Percentiles rank a stretch among this genome's conserved stretches.
phyloP scores from a whole-genome alignment of 1,284 basidiomycete genomes.

The Sphaerobolus stellatus region DNA sequence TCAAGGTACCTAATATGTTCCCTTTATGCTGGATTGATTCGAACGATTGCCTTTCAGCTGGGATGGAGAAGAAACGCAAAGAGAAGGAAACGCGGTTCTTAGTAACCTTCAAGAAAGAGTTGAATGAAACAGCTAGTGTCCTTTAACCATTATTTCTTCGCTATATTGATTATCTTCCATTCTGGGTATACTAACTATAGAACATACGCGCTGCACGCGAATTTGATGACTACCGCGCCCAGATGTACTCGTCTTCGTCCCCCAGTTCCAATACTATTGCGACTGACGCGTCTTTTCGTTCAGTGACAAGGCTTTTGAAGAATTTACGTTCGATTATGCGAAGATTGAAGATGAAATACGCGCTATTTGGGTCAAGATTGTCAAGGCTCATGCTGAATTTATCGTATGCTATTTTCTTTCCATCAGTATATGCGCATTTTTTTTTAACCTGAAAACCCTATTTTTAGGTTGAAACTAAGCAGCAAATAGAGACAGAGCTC shows the following conservation, averaged over 20 bases:
- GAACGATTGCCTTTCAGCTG: too few relatives aligned
- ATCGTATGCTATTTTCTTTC: constrained; percentile 5
- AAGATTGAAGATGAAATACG: constrained; percentile 21
- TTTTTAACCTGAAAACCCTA: not conserved
- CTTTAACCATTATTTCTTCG: not conserved
- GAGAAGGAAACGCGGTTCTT: constrained; percentile 6
- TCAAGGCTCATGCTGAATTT: constrained; percentile 15
- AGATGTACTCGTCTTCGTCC: not conserved
- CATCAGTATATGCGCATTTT: not conserved
- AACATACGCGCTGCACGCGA: constrained; percentile 1
- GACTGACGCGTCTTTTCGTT: not conserved
- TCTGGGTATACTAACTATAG: not conserved
- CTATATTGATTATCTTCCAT: not conserved
- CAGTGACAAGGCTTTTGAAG: constrained; percentile 18
- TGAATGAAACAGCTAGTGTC: constrained; percentile 3
- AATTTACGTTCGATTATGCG: constrained; percentile 19
- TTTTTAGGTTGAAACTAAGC: not conserved
- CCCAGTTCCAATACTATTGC: not conserved
- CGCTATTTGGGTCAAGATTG: constrained; percentile 16
- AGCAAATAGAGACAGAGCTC: not conserved
- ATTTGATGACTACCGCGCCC: constrained; percentile 7
- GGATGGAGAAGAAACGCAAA: constrained; percentile 7
- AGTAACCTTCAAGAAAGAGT: not conserved
- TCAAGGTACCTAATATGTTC: too few relatives aligned
- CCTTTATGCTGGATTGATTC: too few relatives aligned